phyloP scores from a whole-genome alignment of 495 filamentous ascomycete species.

The Peziza echinospora region DNA sequence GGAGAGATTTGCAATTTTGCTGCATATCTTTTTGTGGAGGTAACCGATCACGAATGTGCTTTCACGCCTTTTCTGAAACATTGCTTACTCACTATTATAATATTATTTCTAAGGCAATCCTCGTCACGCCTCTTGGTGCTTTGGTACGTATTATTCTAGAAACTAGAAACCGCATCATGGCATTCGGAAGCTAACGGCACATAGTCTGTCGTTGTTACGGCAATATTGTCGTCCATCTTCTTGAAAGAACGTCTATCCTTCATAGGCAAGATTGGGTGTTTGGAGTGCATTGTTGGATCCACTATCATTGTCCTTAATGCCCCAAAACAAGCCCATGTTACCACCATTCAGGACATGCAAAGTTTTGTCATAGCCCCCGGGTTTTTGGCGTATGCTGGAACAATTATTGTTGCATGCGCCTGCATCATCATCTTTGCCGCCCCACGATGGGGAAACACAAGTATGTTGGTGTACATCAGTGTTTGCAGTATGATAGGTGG shows the following conservation, averaged over 20 bases:
- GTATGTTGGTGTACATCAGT: conserved; percentile 90
- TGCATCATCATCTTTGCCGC: conserved; percentile 65
- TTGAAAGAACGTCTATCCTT: conserved; percentile 89
- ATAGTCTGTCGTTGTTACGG: conserved; percentile 71
- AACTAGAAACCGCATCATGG: too few relatives aligned
- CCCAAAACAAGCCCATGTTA: conserved; percentile 61
- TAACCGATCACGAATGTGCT: too few relatives aligned
- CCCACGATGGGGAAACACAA: conserved; percentile 82
- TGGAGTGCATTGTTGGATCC: conserved; percentile 81
- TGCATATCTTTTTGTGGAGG: conserved; percentile 85
- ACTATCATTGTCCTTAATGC: conserved; percentile 90
- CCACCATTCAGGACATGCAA: conserved; percentile 84
- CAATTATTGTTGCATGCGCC: conserved; percentile 50
- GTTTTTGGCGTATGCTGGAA: conserved; percentile 66
- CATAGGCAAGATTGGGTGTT: conserved; percentile 88
- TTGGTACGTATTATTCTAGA: too few relatives aligned
- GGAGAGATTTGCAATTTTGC: conserved; percentile 96
- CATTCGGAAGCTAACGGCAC: too few relatives aligned
- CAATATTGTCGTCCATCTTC: conserved; percentile 84
- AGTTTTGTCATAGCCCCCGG: conserved; percentile 68
- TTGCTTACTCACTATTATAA: too few relatives aligned
- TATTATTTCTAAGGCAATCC: too few relatives aligned
- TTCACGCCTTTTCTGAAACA: too few relatives aligned
- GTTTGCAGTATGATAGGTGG: conserved; percentile 92
- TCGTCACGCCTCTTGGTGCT: conserved; percentile 90